Evolutionary conservation across 345 rosid species (phyloP).

Genomic region (Eutrema japonicum): DNA sequence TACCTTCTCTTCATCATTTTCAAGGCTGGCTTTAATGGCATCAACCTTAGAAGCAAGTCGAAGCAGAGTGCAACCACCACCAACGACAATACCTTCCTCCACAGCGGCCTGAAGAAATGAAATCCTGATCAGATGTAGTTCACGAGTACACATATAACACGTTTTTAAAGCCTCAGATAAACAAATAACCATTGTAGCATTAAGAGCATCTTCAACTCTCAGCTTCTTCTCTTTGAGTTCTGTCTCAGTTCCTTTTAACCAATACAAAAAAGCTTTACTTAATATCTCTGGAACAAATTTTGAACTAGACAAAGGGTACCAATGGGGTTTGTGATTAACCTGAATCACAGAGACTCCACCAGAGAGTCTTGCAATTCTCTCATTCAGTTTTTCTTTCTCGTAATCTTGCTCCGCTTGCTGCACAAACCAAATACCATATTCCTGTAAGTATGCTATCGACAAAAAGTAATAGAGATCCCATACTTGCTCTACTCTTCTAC

Average conservation of each 20-base stretch:
- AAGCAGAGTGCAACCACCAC: constrained; percentile 85
- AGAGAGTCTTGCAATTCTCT: constrained; percentile 92
- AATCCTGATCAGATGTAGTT: constrained; percentile 15
- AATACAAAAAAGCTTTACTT: constrained; percentile 17
- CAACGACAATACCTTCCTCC: constrained; percentile 93
- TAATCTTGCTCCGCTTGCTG: constrained; percentile 94
- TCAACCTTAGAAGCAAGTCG: constrained; percentile 74
- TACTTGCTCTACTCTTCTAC: neutral
- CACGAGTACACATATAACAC: neutral
- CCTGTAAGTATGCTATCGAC: neutral
- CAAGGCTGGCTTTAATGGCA: constrained; percentile 73
- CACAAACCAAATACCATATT: constrained; percentile 23
- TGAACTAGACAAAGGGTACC: neutral
- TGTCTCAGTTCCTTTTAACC: constrained; percentile 72
- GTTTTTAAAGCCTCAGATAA: neutral
- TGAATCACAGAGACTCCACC: constrained; percentile 91
- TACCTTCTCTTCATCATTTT: constrained; percentile 92
- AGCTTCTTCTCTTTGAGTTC: constrained; percentile 95
- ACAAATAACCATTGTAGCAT: constrained; percentile 79
- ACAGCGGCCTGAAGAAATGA: constrained; percentile 64
- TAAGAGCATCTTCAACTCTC: constrained; percentile 99
- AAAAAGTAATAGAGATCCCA: constrained; percentile 4
- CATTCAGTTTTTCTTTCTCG: constrained; percentile 89
- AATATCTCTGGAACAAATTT: neutral
- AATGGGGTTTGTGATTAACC: constrained; percentile 43